Evolutionary conservation across 1,284 basidiomycete genomes (phyloP), one percentile per base, ranked within the genome.

Genomic region (Heterobasidion parviporum): DNA sequence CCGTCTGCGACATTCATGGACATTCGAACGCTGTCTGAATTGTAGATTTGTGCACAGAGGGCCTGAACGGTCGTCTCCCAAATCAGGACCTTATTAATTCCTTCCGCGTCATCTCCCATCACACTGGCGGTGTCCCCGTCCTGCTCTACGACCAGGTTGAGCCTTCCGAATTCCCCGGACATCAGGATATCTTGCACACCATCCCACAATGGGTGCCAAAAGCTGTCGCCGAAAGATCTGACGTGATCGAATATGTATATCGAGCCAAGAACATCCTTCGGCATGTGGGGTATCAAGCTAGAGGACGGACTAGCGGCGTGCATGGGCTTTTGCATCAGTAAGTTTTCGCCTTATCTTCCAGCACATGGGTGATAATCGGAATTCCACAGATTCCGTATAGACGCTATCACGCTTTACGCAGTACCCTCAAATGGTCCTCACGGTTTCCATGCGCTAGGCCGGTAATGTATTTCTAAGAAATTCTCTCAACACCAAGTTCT

Each of bases 71-170:
- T 4, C 88, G 94, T 34, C 74, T 98, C 48, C 95, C 97, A 0
- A 99, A 99, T 66, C 93, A 98, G 70, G 96, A 99, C 68, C 78
- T 97, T 1, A 72, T 98, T 62, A 97, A 97, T 68, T 89, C 92
- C 0, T 79, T 94, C 49, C 75, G 82, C 3, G 70, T 85, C 36
- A 90, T 98, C 50, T 78, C 92, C 2, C 78, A 80, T 36, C 82
- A 82, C 64, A 83, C 85, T 1, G 87, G 81, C 4, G 81, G 83
- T 12, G 83, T 92, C 3, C 86, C 91, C 0, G 80, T 91, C 1
- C 70, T 87, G 2, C 69, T 94, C 2, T 93, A 96, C 66, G 86
- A 93, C 64, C 80, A 91, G 63, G 63, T 82, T 4, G 84, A 90
- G 54, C 68, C 71, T 20, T 70, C 69, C 43, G 78, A 82, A 46